Conservation (phyloP, 1,139 yeast genomes). For the Saccharomyces hybrid region DNA sequence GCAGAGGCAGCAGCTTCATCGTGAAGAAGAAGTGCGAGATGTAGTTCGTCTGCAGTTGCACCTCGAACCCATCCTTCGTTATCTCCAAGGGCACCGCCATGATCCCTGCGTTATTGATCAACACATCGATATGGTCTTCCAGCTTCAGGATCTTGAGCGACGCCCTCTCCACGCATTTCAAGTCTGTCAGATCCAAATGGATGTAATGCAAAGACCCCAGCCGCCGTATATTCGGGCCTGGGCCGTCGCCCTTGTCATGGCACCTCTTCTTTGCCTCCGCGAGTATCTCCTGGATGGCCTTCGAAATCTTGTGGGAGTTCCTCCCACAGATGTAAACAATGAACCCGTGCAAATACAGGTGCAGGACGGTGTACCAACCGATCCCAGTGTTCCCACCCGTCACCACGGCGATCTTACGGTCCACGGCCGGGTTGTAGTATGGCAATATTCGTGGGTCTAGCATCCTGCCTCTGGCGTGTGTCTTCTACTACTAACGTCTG, state of each 20-base stretch:
- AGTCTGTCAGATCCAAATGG: conserved; percentile 55
- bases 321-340: conserved; percentile 69
- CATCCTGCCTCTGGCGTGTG: conserved; percentile 7
- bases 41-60: conserved; percentile 75
- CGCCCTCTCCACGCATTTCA: conserved; percentile 52
- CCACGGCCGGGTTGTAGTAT: conserved; percentile 31
- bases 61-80: conserved; percentile 69
- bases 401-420: conserved; percentile 56
- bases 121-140: conserved; percentile 52
- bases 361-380: conserved; percentile 71
- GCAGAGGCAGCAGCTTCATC: conserved; percentile 48
- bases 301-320: conserved; percentile 45
- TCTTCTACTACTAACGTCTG: background rate
- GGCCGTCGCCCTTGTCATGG: conserved; percentile 2
- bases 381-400: conserved; percentile 80
- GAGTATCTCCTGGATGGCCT: conserved; percentile 49
- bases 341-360: conserved; percentile 72
- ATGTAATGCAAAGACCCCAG: conserved; percentile 55
- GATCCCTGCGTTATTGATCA: conserved; percentile 76
- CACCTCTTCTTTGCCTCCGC: conserved; percentile 42
- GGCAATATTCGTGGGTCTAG: conserved; percentile 30
- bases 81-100: conserved; percentile 64
- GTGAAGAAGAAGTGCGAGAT: conserved; percentile 70
- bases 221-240: conserved; percentile 16
- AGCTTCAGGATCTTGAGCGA: conserved; percentile 41